Evolutionary conservation across 169 alveolate genomes (phyloP).

Genomic region (Plasmodium gonderi): DNA sequence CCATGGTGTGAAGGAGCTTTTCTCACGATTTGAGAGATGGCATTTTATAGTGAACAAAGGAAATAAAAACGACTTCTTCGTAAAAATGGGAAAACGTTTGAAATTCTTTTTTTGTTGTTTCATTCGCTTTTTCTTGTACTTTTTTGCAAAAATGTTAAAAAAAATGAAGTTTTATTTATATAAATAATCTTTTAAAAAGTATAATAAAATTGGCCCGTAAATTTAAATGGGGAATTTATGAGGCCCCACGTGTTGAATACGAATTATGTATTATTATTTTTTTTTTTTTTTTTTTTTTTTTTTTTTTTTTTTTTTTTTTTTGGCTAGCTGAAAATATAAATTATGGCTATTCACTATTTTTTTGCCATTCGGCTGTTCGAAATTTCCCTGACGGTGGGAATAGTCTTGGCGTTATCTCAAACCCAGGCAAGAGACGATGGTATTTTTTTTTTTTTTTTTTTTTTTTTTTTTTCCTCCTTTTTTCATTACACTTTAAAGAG

Average conservation of each 20-base stretch:
- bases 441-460: too few species aligned
- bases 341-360: neutral
- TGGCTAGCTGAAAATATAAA: neutral
- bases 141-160: neutral
- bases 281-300: neutral
- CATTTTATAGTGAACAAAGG: neutral
- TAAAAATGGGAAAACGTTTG: neutral
- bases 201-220: too few species aligned
- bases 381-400: neutral
- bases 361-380: neutral
- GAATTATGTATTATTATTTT: too few species aligned
- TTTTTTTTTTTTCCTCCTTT: neutral
- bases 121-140: neutral
- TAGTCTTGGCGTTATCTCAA: neutral
- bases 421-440: too few species aligned
- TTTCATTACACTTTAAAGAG: too few species aligned
- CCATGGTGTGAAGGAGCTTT: neutral
- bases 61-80: neutral
- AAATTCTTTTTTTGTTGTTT: neutral
- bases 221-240: too few species aligned
- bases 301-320: neutral
- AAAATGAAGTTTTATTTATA: neutral
- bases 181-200: too few species aligned
- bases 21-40: neutral
- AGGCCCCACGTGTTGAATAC: too few species aligned